Percentiles rank a stretch among this genome's conserved stretches.
phyloP scores from a whole-genome alignment of 2,329 filamentous ascomycete genomes.

The Fusarium sarcochroum region DNA sequence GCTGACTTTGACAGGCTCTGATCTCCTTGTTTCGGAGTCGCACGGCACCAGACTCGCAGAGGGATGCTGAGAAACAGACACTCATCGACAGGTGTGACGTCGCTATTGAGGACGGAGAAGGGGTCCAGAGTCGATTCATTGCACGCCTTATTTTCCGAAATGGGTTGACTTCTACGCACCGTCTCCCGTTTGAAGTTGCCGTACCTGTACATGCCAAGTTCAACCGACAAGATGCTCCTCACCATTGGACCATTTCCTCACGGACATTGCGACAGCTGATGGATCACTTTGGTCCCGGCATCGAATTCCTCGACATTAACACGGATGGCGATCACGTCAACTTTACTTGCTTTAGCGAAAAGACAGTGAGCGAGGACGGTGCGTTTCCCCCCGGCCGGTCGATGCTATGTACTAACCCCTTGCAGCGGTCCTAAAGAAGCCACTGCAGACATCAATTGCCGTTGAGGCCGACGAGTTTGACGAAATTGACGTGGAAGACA shows the following conservation, averaged over 20 bases:
- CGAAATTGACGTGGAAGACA: slow-evolving; percentile 79
- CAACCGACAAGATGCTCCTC: slow-evolving; percentile 73
- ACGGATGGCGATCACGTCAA: slow-evolving; percentile 80
- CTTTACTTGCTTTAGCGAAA: slow-evolving; percentile 87
- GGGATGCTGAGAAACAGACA: slow-evolving; percentile 74
- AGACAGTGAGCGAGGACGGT: slow-evolving; percentile 74
- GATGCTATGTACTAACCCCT: slow-evolving; percentile 20
- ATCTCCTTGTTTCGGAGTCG: slow-evolving; percentile 82
- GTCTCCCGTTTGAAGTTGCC: slow-evolving; percentile 79
- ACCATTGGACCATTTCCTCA: slow-evolving; percentile 81
- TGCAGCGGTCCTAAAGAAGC: slow-evolving; percentile 81
- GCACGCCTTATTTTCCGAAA: slow-evolving; percentile 82
- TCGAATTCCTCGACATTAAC: slow-evolving; percentile 85
- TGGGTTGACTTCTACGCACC: slow-evolving; percentile 82
- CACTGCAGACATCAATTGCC: slow-evolving; percentile 83
- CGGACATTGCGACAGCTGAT: slow-evolving; percentile 80
- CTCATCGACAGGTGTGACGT: slow-evolving; percentile 83
- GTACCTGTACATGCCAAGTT: slow-evolving; percentile 85
- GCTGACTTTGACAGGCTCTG: slow-evolving; percentile 64
- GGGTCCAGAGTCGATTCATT: slow-evolving; percentile 80
- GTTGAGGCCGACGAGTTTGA: slow-evolving; percentile 84
- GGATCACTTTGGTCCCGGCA: slow-evolving; percentile 85
- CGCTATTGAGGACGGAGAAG: slow-evolving; percentile 77
- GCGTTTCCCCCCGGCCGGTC: slow-evolving; percentile 22
- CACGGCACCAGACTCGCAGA: slow-evolving; percentile 67